These are phyloP conservation scores for Paspalum notatum DNA, from an alignment of 176 grass and related monocot genomes.

Conservation along the genomic window DNA sequence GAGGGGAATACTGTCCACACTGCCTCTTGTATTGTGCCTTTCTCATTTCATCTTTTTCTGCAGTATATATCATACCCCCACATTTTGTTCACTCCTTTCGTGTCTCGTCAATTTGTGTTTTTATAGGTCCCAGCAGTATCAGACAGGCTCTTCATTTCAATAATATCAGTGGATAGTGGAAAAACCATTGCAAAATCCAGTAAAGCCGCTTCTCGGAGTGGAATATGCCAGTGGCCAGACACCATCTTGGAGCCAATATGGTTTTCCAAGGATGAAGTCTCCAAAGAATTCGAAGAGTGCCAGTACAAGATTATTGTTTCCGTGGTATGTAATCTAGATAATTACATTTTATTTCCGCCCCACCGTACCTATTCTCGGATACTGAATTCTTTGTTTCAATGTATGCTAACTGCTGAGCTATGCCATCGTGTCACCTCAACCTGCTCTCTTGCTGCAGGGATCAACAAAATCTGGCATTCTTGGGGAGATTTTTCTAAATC, in stretches of 20 bases:
- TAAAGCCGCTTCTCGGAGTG: slow-evolving; percentile 70
- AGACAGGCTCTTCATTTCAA: slow-evolving; percentile 85
- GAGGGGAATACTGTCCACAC: neutral
- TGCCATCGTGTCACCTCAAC: neutral
- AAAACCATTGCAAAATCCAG: slow-evolving; percentile 81
- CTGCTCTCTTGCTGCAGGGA: slow-evolving; percentile 59
- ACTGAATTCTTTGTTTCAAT: slow-evolving; percentile 4
- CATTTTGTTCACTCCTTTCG: neutral
- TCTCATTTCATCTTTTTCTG: slow-evolving; percentile 5
- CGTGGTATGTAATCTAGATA: slow-evolving; percentile 51
- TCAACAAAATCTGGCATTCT: slow-evolving; percentile 80
- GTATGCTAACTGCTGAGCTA: neutral
- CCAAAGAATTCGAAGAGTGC: slow-evolving; percentile 77
- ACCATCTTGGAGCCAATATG: slow-evolving; percentile 76
- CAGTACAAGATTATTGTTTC: slow-evolving; percentile 96
- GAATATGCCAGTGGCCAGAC: slow-evolving; percentile 87
- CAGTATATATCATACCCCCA: neutral
- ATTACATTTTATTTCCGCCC: neutral
- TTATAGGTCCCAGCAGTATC: slow-evolving; percentile 83
- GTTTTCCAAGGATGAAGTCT: slow-evolving; percentile 69
- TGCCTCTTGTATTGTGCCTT: neutral
- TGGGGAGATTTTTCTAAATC: slow-evolving; percentile 83
- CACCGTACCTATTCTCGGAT: neutral
- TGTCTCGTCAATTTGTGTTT: slow-evolving; percentile 7
- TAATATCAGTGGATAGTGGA: slow-evolving; percentile 67